Evolutionary conservation across 192 early-diverging fungal genomes (phyloP).

Genomic region (Mortierella claussenii): DNA sequence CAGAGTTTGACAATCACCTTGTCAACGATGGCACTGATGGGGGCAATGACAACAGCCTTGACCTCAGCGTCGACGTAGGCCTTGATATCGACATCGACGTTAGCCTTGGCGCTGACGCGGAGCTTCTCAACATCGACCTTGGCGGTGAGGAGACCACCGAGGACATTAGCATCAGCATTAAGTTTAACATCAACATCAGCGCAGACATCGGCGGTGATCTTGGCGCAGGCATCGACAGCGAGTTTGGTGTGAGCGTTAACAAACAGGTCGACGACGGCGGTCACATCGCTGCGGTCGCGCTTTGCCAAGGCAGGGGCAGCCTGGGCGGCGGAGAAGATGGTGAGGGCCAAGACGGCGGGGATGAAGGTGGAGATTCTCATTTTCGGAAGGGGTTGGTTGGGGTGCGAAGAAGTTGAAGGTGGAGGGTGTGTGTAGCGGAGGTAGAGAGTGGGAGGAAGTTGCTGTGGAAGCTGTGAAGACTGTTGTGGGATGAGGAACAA

Average conservation of each 20-base stretch:
- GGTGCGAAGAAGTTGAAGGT: constrained; percentile 1
- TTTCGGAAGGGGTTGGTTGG: constrained; percentile 7
- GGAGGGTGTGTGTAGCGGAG: too few relatives aligned
- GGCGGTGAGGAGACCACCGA: constrained; percentile 33
- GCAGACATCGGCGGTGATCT: constrained; percentile 24
- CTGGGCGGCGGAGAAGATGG: constrained; percentile 39
- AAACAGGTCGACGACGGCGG: constrained; percentile 25
- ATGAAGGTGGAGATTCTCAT: constrained; percentile 40
- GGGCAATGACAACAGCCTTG: constrained; percentile 18
- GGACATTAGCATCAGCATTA: constrained; percentile 13
- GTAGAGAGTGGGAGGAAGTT: constrained; percentile 13
- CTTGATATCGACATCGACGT: constrained; percentile 25
- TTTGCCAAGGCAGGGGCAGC: constrained; percentile 18
- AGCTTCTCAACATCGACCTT: constrained; percentile 23
- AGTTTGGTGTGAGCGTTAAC: constrained; percentile 12
- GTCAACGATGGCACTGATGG: constrained; percentile 16
- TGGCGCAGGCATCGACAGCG: constrained; percentile 2
- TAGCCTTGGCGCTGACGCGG: constrained; percentile 14
- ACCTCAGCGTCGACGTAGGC: constrained; percentile 13
- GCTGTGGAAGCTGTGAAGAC: constrained; percentile 50
- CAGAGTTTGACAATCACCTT: constrained; percentile 14
- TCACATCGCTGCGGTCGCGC: constrained; percentile 11
- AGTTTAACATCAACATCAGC: constrained; percentile 29
- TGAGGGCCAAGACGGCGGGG: constrained; percentile 50
- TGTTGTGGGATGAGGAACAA: constrained; percentile 29